A percentile compares a stretch with the other conserved stretches of the same genome.
Evolutionary conservation across 176 grass and related monocot genomes (phyloP).

Genomic region (Triticum dicoccoides): DNA sequence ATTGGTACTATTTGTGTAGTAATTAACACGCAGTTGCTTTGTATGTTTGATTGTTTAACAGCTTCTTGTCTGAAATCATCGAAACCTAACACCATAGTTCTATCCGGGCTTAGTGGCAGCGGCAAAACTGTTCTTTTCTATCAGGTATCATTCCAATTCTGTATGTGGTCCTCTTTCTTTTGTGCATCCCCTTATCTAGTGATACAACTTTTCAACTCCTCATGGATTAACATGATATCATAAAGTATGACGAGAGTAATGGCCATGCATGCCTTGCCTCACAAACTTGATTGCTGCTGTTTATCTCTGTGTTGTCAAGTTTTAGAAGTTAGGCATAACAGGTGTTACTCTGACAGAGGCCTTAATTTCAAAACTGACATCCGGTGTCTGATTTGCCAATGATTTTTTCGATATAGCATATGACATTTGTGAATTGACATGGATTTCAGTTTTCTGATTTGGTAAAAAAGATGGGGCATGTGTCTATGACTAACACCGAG

Average conservation of each 20-base stretch:
- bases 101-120: conserved; percentile 82
- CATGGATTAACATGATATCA: background rate
- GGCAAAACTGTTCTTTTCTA: conserved; percentile 94
- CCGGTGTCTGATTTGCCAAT: background rate
- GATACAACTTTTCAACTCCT: background rate
- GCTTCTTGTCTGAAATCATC: conserved; percentile 66
- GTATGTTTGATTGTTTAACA: conserved; percentile 17
- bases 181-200: background rate
- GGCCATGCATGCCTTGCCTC: background rate
- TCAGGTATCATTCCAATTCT: conserved; percentile 48
- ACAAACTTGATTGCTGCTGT: background rate
- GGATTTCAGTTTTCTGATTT: background rate
- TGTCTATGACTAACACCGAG: background rate
- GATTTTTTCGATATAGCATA: background rate
- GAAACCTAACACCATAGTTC: conserved; percentile 70
- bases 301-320: background rate
- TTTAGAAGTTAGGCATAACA: background rate
- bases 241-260: conserved; percentile 1
- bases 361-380: background rate
- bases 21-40: background rate
- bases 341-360: background rate
- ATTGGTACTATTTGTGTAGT: background rate
- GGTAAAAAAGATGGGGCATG: background rate
- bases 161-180: background rate
- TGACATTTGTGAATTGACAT: background rate